A percentile compares a stretch with the other conserved stretches of the same genome.
These are phyloP conservation scores for Apiosordaria backusii DNA, from an alignment of 495 filamentous ascomycete species.

Conservation along the genomic window DNA sequence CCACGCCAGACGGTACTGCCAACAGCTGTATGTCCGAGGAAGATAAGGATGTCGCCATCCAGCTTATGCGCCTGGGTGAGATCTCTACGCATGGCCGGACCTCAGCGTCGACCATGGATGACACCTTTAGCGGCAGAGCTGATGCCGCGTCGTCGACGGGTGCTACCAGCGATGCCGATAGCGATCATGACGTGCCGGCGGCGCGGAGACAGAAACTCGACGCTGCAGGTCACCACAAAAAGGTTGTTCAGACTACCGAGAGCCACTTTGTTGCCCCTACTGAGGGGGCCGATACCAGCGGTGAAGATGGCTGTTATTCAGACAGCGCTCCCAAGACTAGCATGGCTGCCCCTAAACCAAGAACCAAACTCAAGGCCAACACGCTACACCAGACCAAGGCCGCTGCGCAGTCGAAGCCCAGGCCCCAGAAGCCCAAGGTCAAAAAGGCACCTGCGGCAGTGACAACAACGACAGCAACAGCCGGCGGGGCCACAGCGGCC, in stretches of 20 bases:
- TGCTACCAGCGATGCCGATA: slow-evolving; percentile 73
- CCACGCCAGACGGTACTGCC: slow-evolving; percentile 91
- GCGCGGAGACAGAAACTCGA: slow-evolving; percentile 61
- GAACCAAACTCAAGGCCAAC: slow-evolving; percentile 41
- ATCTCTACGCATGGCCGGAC: slow-evolving; percentile 84
- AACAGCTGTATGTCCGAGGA: slow-evolving; percentile 95
- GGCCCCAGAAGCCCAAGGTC: slow-evolving; percentile 46
- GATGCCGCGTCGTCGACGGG: slow-evolving; percentile 82
- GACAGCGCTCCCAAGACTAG: slow-evolving; percentile 41
- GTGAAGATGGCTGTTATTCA: slow-evolving; percentile 61
- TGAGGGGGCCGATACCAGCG: slow-evolving; percentile 71
- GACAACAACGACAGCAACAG: slow-evolving; percentile 27
- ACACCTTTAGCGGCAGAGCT: slow-evolving; percentile 82
- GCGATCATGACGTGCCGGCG: slow-evolving; percentile 65
- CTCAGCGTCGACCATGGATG: slow-evolving; percentile 89
- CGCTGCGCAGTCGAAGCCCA: slow-evolving; percentile 50
- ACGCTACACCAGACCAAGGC: slow-evolving; percentile 30
- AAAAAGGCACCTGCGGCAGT: background rate
- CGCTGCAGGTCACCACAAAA: slow-evolving; percentile 39
- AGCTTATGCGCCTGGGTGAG: slow-evolving; percentile 92
- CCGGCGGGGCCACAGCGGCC: slow-evolving; percentile 19
- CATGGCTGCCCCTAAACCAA: slow-evolving; percentile 38
- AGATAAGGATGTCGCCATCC: slow-evolving; percentile 95
- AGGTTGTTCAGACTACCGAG: slow-evolving; percentile 56
- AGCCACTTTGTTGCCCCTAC: slow-evolving; percentile 59